A percentile compares a stretch with the other conserved stretches of the same genome.
Evolutionary conservation across 1,139 yeast genomes (phyloP).

Genomic region (Lodderomyces jiufengensis): DNA sequence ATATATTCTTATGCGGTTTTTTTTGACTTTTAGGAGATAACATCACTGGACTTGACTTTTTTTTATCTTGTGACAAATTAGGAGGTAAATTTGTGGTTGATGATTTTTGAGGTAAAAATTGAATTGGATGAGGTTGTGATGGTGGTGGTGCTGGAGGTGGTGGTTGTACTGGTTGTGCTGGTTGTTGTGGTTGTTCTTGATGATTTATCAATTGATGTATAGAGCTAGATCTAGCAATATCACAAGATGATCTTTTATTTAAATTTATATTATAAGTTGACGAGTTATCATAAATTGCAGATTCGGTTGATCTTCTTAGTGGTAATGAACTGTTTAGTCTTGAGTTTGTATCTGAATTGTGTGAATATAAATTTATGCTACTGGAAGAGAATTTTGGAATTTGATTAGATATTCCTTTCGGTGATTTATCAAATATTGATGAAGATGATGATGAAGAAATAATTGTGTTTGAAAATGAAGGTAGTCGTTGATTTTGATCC

Average conservation of each 20-base stretch:
- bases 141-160: not conserved
- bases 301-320: slow-evolving; percentile 19
- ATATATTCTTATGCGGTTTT: no score
- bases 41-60: no score
- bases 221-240: not conserved
- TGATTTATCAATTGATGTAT: not conserved
- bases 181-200: slow-evolving; percentile 1
- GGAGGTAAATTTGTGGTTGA: not conserved
- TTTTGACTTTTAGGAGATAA: no score
- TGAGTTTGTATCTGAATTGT: not conserved
- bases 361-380: slow-evolving; percentile 6
- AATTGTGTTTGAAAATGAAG: slow-evolving; percentile 1
- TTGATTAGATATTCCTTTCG: slow-evolving; percentile 4
- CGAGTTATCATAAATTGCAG: slow-evolving; percentile 10
- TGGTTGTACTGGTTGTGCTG: not conserved
- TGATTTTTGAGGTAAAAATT: not conserved
- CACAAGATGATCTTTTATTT: not conserved
- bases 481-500: not conserved
- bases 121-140: not conserved
- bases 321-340: slow-evolving; percentile 10
- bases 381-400: slow-evolving; percentile 10
- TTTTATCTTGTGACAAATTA: not conserved
- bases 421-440: slow-evolving; percentile 2
- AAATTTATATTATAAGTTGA: not conserved
- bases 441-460: not conserved